Evolutionary conservation across 108 stramenopile genomes (phyloP).

Genomic region (Conticribra guillardii): DNA sequence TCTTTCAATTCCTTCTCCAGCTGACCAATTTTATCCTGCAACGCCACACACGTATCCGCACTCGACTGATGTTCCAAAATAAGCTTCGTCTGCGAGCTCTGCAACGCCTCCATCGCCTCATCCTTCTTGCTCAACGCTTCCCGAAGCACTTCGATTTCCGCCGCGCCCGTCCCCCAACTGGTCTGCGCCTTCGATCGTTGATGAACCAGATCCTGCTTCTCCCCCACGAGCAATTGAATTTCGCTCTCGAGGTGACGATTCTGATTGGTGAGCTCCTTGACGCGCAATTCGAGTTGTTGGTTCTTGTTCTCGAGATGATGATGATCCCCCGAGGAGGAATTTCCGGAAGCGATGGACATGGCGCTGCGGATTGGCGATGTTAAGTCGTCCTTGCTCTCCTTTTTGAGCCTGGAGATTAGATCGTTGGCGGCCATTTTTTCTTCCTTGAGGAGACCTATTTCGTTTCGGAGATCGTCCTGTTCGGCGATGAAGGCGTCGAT

Average conservation of each 20-base stretch:
- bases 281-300: constrained; percentile 5
- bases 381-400: too few species aligned
- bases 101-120: constrained; percentile 10
- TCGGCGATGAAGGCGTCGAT: constrained; percentile 45
- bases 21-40: background rate
- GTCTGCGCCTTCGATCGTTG: background rate
- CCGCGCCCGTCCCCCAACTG: background rate
- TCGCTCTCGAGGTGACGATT: constrained; percentile 45
- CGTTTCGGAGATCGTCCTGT: constrained; percentile 29
- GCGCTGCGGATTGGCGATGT: too few species aligned
- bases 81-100: too few species aligned
- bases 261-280: constrained; percentile 33
- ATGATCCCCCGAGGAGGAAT: too few species aligned
- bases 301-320: constrained; percentile 12
- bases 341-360: too few species aligned
- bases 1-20: constrained; percentile 8
- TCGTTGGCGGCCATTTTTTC: constrained; percentile 44
- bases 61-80: too few species aligned
- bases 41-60: too few species aligned
- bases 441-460: constrained; percentile 21
- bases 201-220: constrained; percentile 24
- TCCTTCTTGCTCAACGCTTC: constrained; percentile 18
- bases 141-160: background rate
- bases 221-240: constrained; percentile 36
- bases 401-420: constrained; percentile 37